Conservation (phyloP, 352 stramenopile genomes). For the Phytophthora idaei region DNA sequence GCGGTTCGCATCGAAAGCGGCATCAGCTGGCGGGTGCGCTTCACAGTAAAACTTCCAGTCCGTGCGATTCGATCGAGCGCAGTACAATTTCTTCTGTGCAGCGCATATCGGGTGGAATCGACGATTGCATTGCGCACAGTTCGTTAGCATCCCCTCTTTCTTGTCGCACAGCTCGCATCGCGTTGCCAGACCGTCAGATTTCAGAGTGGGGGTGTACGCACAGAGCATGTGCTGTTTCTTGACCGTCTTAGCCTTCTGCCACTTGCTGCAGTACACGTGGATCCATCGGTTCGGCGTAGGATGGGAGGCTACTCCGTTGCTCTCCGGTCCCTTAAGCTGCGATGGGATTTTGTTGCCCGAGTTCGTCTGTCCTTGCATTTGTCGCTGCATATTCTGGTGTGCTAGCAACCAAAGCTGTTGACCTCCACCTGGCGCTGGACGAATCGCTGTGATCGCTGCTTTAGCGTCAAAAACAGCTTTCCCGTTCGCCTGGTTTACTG, state of each 20-base stretch:
- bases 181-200: constrained; percentile 26
- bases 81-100: constrained; percentile 66
- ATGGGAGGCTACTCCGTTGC: constrained; percentile 13
- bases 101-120: constrained; percentile 81
- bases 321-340: constrained; percentile 13
- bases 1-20: constrained; percentile 70
- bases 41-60: constrained; percentile 87
- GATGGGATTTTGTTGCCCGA: background rate
- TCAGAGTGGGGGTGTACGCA: constrained; percentile 39
- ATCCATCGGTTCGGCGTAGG: constrained; percentile 61
- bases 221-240: constrained; percentile 72
- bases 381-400: constrained; percentile 34
- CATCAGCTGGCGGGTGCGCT: constrained; percentile 60
- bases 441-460: constrained; percentile 16
- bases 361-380: constrained; percentile 20
- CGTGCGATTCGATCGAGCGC: constrained; percentile 57
- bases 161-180: constrained; percentile 68
- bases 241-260: constrained; percentile 71
- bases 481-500: constrained; percentile 8
- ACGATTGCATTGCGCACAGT: constrained; percentile 64
- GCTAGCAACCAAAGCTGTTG: constrained; percentile 40
- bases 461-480: constrained; percentile 17
- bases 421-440: constrained; percentile 25
- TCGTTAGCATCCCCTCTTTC: constrained; percentile 52
- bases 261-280: constrained; percentile 81